These are phyloP conservation scores for Torulaspora gathmanii DNA, from an alignment of 805 yeast species.

Conservation along the genomic window DNA sequence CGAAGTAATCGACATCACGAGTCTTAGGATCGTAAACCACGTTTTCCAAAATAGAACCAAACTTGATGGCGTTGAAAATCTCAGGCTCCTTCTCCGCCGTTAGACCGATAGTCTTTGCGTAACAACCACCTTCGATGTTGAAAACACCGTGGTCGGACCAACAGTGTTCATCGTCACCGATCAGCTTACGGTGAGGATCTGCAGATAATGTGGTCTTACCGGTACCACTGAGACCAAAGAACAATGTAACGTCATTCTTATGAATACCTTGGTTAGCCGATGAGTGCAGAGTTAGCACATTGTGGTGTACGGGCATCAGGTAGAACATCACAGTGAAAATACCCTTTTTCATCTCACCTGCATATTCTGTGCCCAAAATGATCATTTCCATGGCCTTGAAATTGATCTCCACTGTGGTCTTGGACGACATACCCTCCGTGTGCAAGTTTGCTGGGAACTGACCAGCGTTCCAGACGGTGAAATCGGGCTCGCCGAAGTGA, in stretches of 20 bases:
- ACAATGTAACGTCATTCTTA: conserved; percentile 83
- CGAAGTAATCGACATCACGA: conserved; percentile 81
- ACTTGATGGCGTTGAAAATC: conserved; percentile 88
- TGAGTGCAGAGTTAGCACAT: conserved; percentile 90
- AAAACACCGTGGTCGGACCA: conserved; percentile 98
- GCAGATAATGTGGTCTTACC: conserved; percentile 98
- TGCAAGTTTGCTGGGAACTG: conserved; percentile 96
- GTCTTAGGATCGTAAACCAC: conserved; percentile 76
- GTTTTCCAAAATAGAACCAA: conserved; percentile 92
- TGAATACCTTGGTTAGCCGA: conserved; percentile 86
- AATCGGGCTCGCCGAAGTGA: conserved; percentile 94
- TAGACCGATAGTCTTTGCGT: conserved; percentile 92
- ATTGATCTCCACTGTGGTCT: conserved; percentile 93
- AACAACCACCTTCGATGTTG: conserved; percentile 99
- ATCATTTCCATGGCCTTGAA: conserved; percentile 98
- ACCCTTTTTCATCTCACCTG: conserved; percentile 99
- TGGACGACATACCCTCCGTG: conserved; percentile 96
- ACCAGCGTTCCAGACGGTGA: conserved; percentile 97
- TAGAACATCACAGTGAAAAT: conserved; percentile 98
- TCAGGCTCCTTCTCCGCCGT: conserved; percentile 94
- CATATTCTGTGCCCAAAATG: conserved; percentile 96
- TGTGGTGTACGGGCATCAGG: conserved; percentile 91
- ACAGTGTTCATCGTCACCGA: conserved; percentile 99
- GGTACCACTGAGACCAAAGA: conserved; percentile 96
- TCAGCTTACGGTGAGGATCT: conserved; percentile 86